phyloP scores from a whole-genome alignment of 148 eudicot species.

The Dysphania ambrosioides region DNA sequence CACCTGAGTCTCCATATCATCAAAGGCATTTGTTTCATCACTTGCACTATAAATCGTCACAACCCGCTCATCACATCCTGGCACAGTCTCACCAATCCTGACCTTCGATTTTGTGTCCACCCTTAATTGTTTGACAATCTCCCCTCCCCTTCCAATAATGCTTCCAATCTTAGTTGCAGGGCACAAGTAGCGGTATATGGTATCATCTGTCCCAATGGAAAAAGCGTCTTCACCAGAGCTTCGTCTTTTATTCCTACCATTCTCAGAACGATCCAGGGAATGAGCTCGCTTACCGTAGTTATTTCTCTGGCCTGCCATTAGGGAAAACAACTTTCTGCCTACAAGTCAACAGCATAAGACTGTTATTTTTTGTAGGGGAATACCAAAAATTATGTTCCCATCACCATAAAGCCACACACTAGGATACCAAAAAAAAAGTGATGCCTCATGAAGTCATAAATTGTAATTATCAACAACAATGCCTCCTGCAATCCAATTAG shows the following conservation, averaged over 20 bases:
- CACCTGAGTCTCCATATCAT: constrained; percentile 50
- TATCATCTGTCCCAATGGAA: constrained; percentile 69
- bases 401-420: background rate
- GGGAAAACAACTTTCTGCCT: constrained; percentile 6
- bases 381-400: background rate
- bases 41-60: constrained; percentile 76
- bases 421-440: background rate
- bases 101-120: constrained; percentile 75
- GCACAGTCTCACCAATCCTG: constrained; percentile 86
- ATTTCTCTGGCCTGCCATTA: constrained; percentile 85
- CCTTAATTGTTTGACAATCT: constrained; percentile 84
- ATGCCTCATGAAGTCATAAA: background rate
- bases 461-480: background rate
- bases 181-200: constrained; percentile 89
- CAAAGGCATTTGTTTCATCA: constrained; percentile 67
- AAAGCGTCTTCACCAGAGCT: constrained; percentile 58
- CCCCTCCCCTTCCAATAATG: constrained; percentile 97
- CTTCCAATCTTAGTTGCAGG: constrained; percentile 90
- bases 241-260: constrained; percentile 76
- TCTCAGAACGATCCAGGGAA: constrained; percentile 59
- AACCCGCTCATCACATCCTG: constrained; percentile 79
- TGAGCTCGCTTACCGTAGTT: constrained; percentile 71
- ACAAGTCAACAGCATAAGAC: background rate
- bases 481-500: background rate
- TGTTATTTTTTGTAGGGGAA: background rate